Percentiles rank a stretch among this genome's conserved stretches.
Conservation (phyloP, 768 basidiomycete genomes). For the Austroboletus eburneus region DNA sequence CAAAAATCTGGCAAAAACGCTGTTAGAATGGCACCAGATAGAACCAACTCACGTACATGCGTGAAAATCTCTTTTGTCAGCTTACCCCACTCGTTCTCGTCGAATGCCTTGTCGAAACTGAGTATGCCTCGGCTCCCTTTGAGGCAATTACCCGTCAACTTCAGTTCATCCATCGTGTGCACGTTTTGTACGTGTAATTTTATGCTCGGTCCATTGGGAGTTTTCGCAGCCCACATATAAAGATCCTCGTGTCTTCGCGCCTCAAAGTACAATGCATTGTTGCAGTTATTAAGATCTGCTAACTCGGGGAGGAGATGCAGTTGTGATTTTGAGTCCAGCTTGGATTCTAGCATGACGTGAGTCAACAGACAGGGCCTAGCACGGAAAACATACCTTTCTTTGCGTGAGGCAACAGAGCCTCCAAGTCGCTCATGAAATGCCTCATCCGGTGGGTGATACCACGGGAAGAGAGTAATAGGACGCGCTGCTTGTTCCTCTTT, state of each 20-base stretch:
- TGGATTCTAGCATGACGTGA: constrained; percentile 65
- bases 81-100: constrained; percentile 81
- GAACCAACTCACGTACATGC: constrained; percentile 53
- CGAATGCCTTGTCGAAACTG: constrained; percentile 89
- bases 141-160: constrained; percentile 98
- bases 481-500: constrained; percentile 92
- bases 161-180: constrained; percentile 99
- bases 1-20: constrained; percentile 68
- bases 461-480: constrained; percentile 86
- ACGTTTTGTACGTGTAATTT: constrained; percentile 98
- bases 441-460: constrained; percentile 96
- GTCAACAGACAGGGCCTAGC: neutral
- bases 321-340: constrained; percentile 95
- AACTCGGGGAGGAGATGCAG: constrained; percentile 91
- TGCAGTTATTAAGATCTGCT: constrained; percentile 95
- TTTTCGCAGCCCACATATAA: constrained; percentile 95
- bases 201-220: constrained; percentile 95
- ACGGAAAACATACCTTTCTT: constrained; percentile 78
- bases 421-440: constrained; percentile 94
- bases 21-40: constrained; percentile 1
- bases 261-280: constrained; percentile 96
- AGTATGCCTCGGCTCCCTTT: constrained; percentile 91
- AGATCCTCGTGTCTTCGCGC: constrained; percentile 93
- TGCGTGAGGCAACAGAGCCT: constrained; percentile 84
- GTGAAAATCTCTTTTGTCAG: constrained; percentile 92